These are phyloP conservation scores for Colletotrichum siamense DNA, from an alignment of 2,329 filamentous ascomycete species.

Conservation along the genomic window DNA sequence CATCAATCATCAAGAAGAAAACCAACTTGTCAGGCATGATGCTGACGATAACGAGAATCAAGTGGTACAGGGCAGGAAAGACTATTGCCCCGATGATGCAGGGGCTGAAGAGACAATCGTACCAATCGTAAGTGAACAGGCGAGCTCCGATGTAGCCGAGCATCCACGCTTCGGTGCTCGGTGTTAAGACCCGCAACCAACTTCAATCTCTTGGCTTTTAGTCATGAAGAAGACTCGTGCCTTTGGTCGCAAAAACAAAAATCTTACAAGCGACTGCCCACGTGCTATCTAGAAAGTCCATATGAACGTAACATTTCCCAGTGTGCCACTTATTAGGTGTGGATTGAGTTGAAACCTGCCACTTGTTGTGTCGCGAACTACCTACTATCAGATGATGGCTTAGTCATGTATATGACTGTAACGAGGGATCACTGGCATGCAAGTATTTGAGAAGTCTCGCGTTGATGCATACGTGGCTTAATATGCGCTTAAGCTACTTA, in stretches of 20 bases:
- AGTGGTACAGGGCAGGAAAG: background rate
- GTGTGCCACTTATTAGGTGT: background rate
- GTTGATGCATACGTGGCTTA: background rate
- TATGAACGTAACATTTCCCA: background rate
- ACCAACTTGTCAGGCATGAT: background rate
- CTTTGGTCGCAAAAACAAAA: background rate
- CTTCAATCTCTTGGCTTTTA: background rate
- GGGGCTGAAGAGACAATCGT: background rate
- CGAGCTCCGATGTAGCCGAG: background rate
- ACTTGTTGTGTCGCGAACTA: background rate
- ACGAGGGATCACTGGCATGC: background rate
- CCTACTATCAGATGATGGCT: background rate
- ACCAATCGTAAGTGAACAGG: background rate
- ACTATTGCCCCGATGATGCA: background rate
- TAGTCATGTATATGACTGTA: background rate
- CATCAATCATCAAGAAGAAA: background rate
- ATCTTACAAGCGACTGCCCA: background rate
- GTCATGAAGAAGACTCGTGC: background rate
- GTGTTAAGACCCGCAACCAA: background rate
- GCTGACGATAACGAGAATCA: background rate
- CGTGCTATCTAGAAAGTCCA: background rate
- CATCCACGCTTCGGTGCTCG: background rate
- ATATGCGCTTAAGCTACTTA: background rate
- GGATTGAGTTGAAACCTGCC: background rate
- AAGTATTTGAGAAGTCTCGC: rapidly evolving